Evolutionary conservation across 768 basidiomycete species (phyloP), one percentile per base, ranked within the genome.

Genomic region (Amyloporia xantha): DNA sequence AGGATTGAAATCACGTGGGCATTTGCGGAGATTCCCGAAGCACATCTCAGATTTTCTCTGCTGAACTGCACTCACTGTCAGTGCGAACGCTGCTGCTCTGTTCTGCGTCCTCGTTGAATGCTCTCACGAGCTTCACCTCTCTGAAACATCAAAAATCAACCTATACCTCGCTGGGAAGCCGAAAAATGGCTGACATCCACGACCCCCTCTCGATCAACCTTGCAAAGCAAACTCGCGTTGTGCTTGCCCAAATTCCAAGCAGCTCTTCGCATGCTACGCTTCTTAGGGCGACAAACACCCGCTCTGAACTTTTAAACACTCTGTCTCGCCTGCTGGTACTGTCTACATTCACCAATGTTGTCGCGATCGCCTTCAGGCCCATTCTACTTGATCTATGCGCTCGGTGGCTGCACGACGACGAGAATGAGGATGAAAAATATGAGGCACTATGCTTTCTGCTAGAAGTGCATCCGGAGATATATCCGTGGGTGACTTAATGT

Each of bases 351-450:
- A 91, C 91, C 0, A 58, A 75, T 25, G 58, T 69, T 11, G 71
- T 97, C 51, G 79, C 86, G 17, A 71, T 68, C 5, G 54, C 76
- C 10, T 97, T 87, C 67, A 71, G 86, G 52, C 93, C 94, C 3
- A 66, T 97, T 45, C 63, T 91, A 33, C 58, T 86, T 23, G 88
- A 95, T 64, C 67, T 98, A 21, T 84, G 83, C 58, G 86, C 86
- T 3, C 68, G 87, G 58, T 96, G 91, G 91, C 61, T 94, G 36
- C 69, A 83, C n/a, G 68, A 71, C 17, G 58, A 71, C 30, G 65
- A 74, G 36, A 67, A 73, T 50, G 56, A 69, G 20, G 74, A 79
- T 47, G 74, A 77, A 33, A 73, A 77, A 57, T 66, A 82, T 41
- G 68, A 74, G 41, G 82, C 83, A 2, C 66, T 86, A n/a, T 80